Conservation (phyloP, 2,329 filamentous ascomycete species). For the Rhexocercosporidium sp. region DNA sequence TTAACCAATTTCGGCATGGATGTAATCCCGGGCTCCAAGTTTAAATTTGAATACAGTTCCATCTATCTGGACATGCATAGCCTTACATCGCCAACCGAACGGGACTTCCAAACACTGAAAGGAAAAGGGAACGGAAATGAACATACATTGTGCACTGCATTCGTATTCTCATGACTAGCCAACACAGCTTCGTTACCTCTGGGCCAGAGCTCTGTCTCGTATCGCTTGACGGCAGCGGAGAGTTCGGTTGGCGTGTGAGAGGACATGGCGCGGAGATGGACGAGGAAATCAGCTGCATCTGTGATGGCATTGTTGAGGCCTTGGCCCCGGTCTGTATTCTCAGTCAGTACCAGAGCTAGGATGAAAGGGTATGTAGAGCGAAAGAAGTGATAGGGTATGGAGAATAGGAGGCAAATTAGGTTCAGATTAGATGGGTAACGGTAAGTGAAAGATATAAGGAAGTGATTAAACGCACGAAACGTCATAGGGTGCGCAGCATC, state of each 20-base stretch:
- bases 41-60: no score
- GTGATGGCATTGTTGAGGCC: slow-evolving; percentile 53
- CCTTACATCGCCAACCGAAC: no score
- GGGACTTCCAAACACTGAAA: no score
- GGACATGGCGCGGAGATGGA: slow-evolving; percentile 33
- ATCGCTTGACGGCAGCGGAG: slow-evolving; percentile 45
- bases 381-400: no score
- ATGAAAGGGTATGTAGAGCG: no score
- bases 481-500: slow-evolving; percentile 65
- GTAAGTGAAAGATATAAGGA: neutral
- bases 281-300: slow-evolving; percentile 42
- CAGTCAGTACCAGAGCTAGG: neutral
- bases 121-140: neutral
- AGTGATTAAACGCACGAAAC: slow-evolving; percentile 28
- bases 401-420: neutral
- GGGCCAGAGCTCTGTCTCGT: slow-evolving; percentile 51
- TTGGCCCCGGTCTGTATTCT: slow-evolving; percentile 47
- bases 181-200: slow-evolving; percentile 51
- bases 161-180: slow-evolving; percentile 50
- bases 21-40: no score
- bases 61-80: no score
- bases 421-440: no score
- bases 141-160: slow-evolving; percentile 50
- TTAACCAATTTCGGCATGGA: no score
- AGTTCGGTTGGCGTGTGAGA: slow-evolving; percentile 33